A percentile compares a stretch with the other conserved stretches of the same genome.
phyloP scores from a whole-genome alignment of 2,329 filamentous ascomycete species.

The Monosporascus sp. region DNA sequence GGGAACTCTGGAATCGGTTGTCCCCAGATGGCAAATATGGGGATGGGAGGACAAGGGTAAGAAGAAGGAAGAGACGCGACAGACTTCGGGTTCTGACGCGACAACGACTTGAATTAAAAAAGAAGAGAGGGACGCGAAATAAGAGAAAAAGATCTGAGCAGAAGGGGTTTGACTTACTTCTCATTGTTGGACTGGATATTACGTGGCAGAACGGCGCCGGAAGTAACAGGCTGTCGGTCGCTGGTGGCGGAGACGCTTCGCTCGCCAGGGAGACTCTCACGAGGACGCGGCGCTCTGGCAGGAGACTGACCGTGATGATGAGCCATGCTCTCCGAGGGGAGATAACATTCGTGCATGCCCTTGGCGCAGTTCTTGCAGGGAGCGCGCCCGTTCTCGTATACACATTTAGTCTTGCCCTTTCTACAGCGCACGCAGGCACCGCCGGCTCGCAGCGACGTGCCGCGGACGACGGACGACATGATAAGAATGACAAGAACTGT shows the following conservation, averaged over 20 bases:
- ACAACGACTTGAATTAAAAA: conserved; percentile 1
- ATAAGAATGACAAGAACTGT: conserved; percentile 2
- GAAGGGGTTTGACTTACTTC: conserved; percentile 43
- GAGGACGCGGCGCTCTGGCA: conserved; percentile 45
- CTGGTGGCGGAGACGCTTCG: conserved; percentile 39
- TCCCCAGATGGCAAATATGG: conserved; percentile 2
- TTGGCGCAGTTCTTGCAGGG: conserved; percentile 61
- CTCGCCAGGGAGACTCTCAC: conserved; percentile 51
- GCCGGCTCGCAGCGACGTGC: conserved; percentile 55
- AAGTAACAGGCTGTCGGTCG: conserved; percentile 41
- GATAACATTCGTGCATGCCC: conserved; percentile 59
- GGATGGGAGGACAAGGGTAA: conserved; percentile 3
- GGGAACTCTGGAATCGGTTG: neutral
- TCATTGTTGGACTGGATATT: conserved; percentile 43
- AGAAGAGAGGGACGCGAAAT: conserved; percentile 3
- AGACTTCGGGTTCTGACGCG: neutral
- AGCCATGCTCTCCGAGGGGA: conserved; percentile 55
- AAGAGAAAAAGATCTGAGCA: conserved; percentile 3
- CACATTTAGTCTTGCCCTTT: conserved; percentile 60
- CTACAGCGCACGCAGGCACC: conserved; percentile 59
- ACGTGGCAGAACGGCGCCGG: conserved; percentile 37
- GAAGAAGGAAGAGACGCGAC: conserved; percentile 1
- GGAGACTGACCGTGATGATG: conserved; percentile 56
- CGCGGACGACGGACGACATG: conserved; percentile 49
- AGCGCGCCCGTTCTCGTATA: conserved; percentile 58